Base-by-base conservation (phyloP, 768 basidiomycete species). In the Xerocomus potaroensis region DNA sequence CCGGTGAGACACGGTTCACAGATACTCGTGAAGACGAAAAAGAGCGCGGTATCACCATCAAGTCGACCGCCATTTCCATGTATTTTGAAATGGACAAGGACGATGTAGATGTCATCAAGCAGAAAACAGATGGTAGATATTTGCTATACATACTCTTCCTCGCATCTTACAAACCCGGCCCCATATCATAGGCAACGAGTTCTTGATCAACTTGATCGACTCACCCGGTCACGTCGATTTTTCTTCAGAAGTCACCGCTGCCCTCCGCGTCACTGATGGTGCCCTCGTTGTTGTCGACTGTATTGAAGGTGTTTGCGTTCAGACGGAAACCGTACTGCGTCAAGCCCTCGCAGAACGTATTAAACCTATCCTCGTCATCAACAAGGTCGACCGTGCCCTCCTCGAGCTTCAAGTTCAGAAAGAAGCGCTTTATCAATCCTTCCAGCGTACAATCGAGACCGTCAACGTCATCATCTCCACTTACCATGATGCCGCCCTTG, bases 171-270 rank as follows among this genome's bases (percentile, higher is more conserved):
- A 7, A 12, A 21, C 30, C 51, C 54, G 33, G 29, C 41, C 43
- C 31, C 36, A 37, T 44, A 49, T 7, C n/a, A n/a, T 38, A 84
- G 92, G 93, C 55, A 78, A 82, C 66, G 91, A 97, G 69, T 99
- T 99, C 81, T 81, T 99, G 80, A 97, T 99, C 79, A 99, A 99
- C 76, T 74, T 99, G 75, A 98, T 99, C 76, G 96, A 99, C 69
- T 97, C 94, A 8, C 96, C 96, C 44, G 96, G 96, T 62, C 96
- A 99, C 82, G 96, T 99, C 71, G 96, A 99, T 71, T 99, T 99
- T 79, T 99, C 96, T 27, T 98, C 96, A 43, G 96, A 99, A 73
- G 96, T 99, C 61, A 99, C 96, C 3, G 96, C 96, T 52, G 96
- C 96, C 56, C 91, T 99, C 66, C 96, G 96, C 75, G 96, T 99